Percentiles rank a stretch among this genome's conserved stretches.
Conservation (phyloP, 176 grass and related monocot species). For the Calamus simplicifolius region DNA sequence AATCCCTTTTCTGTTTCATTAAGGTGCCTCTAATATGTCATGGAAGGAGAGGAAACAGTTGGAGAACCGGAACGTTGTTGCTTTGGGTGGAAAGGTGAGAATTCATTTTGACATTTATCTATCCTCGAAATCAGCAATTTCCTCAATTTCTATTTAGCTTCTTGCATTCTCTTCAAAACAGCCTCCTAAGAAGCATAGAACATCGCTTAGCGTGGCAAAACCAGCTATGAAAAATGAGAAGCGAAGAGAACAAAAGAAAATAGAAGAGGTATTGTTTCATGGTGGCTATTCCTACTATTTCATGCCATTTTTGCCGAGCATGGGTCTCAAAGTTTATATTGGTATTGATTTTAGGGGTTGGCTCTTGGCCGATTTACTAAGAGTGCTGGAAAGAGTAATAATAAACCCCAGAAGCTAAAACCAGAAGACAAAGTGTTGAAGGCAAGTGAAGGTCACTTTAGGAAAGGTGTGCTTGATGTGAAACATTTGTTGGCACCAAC, state of each 20-base stretch:
- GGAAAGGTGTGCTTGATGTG: conserved; percentile 81
- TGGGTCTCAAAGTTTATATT: no score
- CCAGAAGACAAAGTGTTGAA: conserved; percentile 57
- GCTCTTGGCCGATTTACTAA: conserved; percentile 59
- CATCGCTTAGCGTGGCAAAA: conserved; percentile 66
- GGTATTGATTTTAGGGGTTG: conserved; percentile 38
- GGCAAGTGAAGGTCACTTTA: conserved; percentile 78
- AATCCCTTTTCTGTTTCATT: neutral
- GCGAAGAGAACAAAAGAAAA: conserved; percentile 55
- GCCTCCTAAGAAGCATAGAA: conserved; percentile 75
- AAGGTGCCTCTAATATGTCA: conserved; percentile 70
- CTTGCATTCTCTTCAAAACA: conserved; percentile 23
- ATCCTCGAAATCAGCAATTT: no score
- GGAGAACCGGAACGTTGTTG: conserved; percentile 70
- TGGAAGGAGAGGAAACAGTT: conserved; percentile 74
- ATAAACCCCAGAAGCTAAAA: conserved; percentile 41
- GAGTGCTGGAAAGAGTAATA: conserved; percentile 29
- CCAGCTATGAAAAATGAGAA: conserved; percentile 86
- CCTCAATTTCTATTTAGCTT: neutral
- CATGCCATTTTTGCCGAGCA: no score
- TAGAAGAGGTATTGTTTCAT: conserved; percentile 56
- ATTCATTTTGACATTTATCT: no score
- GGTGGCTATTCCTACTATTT: neutral
- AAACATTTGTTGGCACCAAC: conserved; percentile 68
- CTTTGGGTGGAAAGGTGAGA: conserved; percentile 49